phyloP scores from a whole-genome alignment of 371 early-diverging fungal species.

The Chytridiales sp. region DNA sequence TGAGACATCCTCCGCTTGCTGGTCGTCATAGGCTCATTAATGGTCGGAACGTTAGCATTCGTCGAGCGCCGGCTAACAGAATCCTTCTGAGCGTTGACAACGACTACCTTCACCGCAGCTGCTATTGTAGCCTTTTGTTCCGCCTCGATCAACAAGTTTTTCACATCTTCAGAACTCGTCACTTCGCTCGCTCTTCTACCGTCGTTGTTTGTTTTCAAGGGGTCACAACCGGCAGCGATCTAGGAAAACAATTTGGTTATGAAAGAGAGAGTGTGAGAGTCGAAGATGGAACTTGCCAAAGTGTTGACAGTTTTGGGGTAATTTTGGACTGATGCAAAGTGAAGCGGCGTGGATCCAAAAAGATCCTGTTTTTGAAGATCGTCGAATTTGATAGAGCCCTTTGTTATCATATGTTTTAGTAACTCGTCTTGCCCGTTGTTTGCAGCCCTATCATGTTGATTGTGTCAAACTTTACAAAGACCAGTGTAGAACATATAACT shows the following conservation, averaged over 20 bases:
- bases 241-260: background rate
- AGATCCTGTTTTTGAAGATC: conserved; percentile 34
- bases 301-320: conserved; percentile 23
- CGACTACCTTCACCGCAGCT: too few relatives aligned
- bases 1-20: too few relatives aligned
- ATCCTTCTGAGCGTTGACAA: too few relatives aligned
- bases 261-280: background rate
- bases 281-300: conserved; percentile 19
- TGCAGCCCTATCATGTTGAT: conserved; percentile 35
- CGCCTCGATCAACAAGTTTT: conserved; percentile 1
- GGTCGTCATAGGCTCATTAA: too few relatives aligned
- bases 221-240: conserved; percentile 39
- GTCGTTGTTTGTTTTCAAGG: conserved; percentile 44
- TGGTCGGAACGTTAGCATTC: too few relatives aligned
- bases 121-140: too few relatives aligned
- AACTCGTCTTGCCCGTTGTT: conserved; percentile 33
- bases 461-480: background rate
- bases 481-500: background rate
- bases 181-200: conserved; percentile 38
- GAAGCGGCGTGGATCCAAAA: conserved; percentile 49
- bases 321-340: conserved; percentile 47
- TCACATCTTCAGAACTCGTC: conserved; percentile 30
- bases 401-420: conserved; percentile 21
- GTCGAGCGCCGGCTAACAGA: too few relatives aligned
- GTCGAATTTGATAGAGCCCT: conserved; percentile 21